Percentiles rank a stretch among this genome's conserved stretches.
Conservation (phyloP, 495 filamentous ascomycete genomes). For the Halenospora varia region DNA sequence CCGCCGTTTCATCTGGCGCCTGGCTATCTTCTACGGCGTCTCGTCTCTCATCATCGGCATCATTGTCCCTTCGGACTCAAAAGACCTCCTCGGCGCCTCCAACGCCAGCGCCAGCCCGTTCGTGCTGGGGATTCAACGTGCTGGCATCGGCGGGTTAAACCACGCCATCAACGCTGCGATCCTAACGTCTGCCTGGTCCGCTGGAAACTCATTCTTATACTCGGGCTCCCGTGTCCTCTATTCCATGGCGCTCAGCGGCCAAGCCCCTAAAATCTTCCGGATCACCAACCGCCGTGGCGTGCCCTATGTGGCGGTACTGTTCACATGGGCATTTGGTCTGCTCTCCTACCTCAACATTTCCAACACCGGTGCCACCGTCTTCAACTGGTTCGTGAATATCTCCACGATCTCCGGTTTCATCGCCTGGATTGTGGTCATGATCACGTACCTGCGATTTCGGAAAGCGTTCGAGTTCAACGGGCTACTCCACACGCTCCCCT, state of each 20-base stretch:
- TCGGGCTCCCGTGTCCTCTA: constrained; percentile 59
- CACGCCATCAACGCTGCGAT: constrained; percentile 62
- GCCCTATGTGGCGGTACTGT: constrained; percentile 50
- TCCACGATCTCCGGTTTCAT: constrained; percentile 53
- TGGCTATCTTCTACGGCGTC: constrained; percentile 64
- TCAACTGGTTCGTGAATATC: constrained; percentile 55
- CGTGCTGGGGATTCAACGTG: constrained; percentile 60
- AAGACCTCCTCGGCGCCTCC: constrained; percentile 44
- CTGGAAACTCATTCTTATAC: constrained; percentile 57
- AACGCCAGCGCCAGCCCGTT: constrained; percentile 59
- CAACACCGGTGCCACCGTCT: constrained; percentile 48
- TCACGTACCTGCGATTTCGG: constrained; percentile 9
- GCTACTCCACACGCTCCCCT: constrained; percentile 38
- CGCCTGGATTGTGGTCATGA: constrained; percentile 39
- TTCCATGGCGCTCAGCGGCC: constrained; percentile 55
- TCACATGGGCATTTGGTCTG: constrained; percentile 46
- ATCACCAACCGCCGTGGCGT: constrained; percentile 54
- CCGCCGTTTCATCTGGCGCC: constrained; percentile 62
- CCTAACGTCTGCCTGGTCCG: constrained; percentile 68
- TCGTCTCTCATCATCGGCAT: constrained; percentile 66
- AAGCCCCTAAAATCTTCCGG: constrained; percentile 51
- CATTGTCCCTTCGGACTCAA: constrained; percentile 53
- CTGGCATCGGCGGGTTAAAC: constrained; percentile 57
- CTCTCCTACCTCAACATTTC: constrained; percentile 56
- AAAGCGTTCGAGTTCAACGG: constrained; percentile 2